Base-by-base conservation (phyloP, 140 eudicot species). In the Oenanthe javanica region DNA sequence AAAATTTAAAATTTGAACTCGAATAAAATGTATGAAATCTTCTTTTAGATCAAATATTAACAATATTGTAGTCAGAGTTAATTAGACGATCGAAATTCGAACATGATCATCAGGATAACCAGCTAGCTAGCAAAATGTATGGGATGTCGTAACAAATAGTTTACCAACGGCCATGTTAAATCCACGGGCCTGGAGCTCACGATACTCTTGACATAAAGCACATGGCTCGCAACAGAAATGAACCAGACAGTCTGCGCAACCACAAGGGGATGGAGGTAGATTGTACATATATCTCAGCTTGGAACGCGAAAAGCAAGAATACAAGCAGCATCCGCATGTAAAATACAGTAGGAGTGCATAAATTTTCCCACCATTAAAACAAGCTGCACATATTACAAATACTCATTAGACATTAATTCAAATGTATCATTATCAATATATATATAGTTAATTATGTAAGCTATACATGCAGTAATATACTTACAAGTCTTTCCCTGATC, bases 201-300 rank as follows among this genome's bases (percentile, higher is more conserved):
- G 86, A 18, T 83, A 80, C 59, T 80, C 84, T 80, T 83, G 89
- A 70, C 84, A 80, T 14, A 86, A 42, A 25, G 89, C 80, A 31
- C 89, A 86, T 0, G 61, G 36, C 16, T 80, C 78, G 45, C 84
- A 82, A 23, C 79, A 86, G 23, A 27, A 46, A 48, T 82, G 86
- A 43, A 80, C 82, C 18, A 77, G 40, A 45, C 82, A 83, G 55
- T 86, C 89, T 2, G 13, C n/a, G 25, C 76, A 71, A 0, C 47
- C 70, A 25, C 83, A 86, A 1, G 75, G 72, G 9, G 38, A 23
- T 40, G 64, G 79, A 7, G 72, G 46, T 74, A 84, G 38, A 25
- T 9, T 27, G 79, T 27, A 84, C 47, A 59, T 72, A 23, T 21
- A 45, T 72, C 87, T 77, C 87, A 84, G 82, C 84, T 59, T 84